phyloP scores from a whole-genome alignment of 257 asterid genomes.

The Fraxinus quadrangulata region DNA sequence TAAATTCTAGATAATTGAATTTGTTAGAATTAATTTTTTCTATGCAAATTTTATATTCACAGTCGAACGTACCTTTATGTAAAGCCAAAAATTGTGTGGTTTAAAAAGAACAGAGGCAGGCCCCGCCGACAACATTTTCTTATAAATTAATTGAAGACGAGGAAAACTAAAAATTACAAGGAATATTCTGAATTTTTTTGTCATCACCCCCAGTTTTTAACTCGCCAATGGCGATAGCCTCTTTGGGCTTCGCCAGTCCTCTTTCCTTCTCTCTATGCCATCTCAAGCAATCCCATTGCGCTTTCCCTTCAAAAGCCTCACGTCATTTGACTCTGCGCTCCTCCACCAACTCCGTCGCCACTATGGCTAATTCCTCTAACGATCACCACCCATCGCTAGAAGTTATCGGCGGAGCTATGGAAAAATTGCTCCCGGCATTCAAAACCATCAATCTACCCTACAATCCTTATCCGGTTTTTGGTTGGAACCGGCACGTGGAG shows the following conservation, averaged over 20 bases:
- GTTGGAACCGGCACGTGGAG: slow-evolving; percentile 76
- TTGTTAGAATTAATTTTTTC: no score
- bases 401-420: slow-evolving; percentile 73
- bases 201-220: not conserved
- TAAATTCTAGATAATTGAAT: no score
- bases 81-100: no score
- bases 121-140: no score
- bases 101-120: no score
- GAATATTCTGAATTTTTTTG: not conserved
- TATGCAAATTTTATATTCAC: no score
- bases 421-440: slow-evolving; percentile 65
- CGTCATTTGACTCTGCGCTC: slow-evolving; percentile 30
- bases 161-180: no score
- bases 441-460: slow-evolving; percentile 57
- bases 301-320: slow-evolving; percentile 23
- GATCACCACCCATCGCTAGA: slow-evolving; percentile 65
- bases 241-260: slow-evolving; percentile 51
- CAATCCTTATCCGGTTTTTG: slow-evolving; percentile 58
- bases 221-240: slow-evolving; percentile 56
- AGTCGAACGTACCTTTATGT: no score
- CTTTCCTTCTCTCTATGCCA: slow-evolving; percentile 47
- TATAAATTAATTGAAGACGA: no score
- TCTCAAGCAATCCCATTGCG: slow-evolving; percentile 30
- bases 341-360: slow-evolving; percentile 29
- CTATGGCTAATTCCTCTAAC: slow-evolving; percentile 35